Evolutionary conservation across 148 eudicot species (phyloP), one percentile per base, ranked within the genome.

Genomic region (Fallopia convolvulus): DNA sequence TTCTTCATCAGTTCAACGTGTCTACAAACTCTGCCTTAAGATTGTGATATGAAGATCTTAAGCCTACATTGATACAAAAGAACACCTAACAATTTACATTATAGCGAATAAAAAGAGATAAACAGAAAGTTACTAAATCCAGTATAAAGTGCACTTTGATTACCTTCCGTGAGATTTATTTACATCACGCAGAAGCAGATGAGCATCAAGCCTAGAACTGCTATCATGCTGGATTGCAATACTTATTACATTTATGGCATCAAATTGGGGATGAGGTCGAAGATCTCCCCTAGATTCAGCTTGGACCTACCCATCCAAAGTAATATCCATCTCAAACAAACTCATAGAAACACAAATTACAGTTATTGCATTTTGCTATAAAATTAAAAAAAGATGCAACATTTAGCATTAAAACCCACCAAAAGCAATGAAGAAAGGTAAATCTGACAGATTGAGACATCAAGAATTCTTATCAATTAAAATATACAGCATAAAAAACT

Each of bases 231-330:
- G 90, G 80, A 89, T 74, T 63, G 83, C 90, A 78, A 95, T 78
- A 76, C 81, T 87, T 76, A 95, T 79, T 76, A 90, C 33, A 83
- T 89, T 95, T 78, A 92, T 77, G 77, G 91, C 87, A 86, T 95
- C 99, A 88, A 85, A 86, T 65, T 84, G 90, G 21, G 99, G 97
- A 81, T 95, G 90, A 77, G 99, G 92, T 76, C 87, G 86, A 75
- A 93, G 84, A 66, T 92, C 99, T 70, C 94, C 99, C 81, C 93
- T 88, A 47, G 89, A 87, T 86, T 89, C 97, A 83, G 97, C 91
- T 74, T 84, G 97, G 53, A 95, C 88, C 91, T 91, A 85, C 30
- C 30, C 77, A 85, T 76, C 20, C 63, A 82, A 40, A 77, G 78
- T 60, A 46, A 75, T 65, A 47, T 73, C 63, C 75, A 48, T 68